These are phyloP conservation scores for Colletotrichum sp. DNA, from an alignment of 2,329 filamentous ascomycete genomes.

Conservation along the genomic window DNA sequence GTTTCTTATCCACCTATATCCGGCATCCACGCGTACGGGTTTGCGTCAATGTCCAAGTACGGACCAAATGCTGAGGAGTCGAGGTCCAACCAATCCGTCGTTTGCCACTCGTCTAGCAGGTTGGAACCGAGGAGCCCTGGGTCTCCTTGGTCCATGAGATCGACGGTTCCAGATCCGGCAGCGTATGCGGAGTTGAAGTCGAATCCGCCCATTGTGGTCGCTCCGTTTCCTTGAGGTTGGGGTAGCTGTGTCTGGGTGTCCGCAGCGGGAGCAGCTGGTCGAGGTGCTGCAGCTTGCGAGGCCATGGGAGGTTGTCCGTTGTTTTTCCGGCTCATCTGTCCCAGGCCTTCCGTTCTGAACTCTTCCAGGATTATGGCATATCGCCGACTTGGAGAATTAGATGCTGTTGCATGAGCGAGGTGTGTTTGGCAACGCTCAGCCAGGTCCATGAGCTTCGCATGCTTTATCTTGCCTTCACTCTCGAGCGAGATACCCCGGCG, in stretches of 20 bases:
- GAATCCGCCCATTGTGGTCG: background rate
- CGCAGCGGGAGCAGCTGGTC: background rate
- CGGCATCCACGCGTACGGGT: conserved; percentile 18
- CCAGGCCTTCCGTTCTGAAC: conserved; percentile 22
- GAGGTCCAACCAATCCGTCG: conserved; percentile 33
- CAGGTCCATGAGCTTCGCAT: conserved; percentile 36
- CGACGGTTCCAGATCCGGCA: background rate
- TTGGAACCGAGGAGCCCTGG: background rate
- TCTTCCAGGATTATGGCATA: conserved; percentile 27
- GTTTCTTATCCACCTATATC: conserved; percentile 8
- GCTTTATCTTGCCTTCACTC: background rate
- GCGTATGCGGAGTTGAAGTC: background rate
- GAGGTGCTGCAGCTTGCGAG: background rate
- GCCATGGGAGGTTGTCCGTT: background rate
- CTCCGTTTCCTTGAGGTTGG: background rate
- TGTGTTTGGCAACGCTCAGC: conserved; percentile 45
- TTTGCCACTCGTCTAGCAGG: conserved; percentile 30
- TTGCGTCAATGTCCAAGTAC: conserved; percentile 18
- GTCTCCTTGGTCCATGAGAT: background rate
- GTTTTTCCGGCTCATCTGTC: conserved; percentile 8
- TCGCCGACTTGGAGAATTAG: conserved; percentile 23
- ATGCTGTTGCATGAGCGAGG: conserved; percentile 33
- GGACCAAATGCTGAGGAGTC: conserved; percentile 27
- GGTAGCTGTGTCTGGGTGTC: background rate
- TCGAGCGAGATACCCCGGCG: conserved; percentile 11